Percentiles rank a stretch among this genome's conserved stretches.
These are phyloP conservation scores for Hypholoma sublateritium DNA, from an alignment of 768 basidiomycete species.

Conservation along the genomic window DNA sequence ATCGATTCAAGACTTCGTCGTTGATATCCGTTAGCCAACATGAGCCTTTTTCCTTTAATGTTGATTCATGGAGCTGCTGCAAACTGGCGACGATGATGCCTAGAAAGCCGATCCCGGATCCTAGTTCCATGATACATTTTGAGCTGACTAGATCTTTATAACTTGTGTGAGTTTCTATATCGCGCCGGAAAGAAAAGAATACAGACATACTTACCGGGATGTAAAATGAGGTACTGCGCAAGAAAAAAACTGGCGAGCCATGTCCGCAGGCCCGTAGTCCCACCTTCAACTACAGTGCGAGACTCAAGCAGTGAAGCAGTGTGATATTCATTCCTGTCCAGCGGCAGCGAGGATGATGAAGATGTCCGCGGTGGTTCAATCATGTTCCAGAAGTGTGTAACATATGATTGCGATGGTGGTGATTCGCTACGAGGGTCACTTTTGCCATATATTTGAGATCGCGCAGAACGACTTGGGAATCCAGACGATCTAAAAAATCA, in stretches of 20 bases:
- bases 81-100: conserved; percentile 61
- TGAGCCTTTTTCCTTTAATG: conserved; percentile 3
- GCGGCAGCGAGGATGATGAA: background rate
- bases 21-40: conserved; percentile 63
- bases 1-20: conserved; percentile 59
- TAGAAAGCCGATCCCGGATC: conserved; percentile 75
- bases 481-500: conserved; percentile 17
- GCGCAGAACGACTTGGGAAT: conserved; percentile 17
- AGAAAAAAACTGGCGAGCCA: conserved; percentile 75
- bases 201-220: conserved; percentile 46
- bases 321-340: conserved; percentile 31
- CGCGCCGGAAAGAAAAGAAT: background rate
- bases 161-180: background rate
- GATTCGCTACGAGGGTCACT: conserved; percentile 24
- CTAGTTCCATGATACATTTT: conserved; percentile 66
- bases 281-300: conserved; percentile 67
- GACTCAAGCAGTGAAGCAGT: conserved; percentile 70
- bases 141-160: conserved; percentile 45
- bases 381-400: conserved; percentile 63
- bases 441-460: conserved; percentile 25
- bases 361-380: background rate
- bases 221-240: conserved; percentile 55
- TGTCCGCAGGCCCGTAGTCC: conserved; percentile 79
- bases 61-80: conserved; percentile 35
- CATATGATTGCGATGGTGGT: conserved; percentile 54